Evolutionary conservation across 2,329 filamentous ascomycete species (phyloP).

Genomic region (Ascochyta pisi): DNA sequence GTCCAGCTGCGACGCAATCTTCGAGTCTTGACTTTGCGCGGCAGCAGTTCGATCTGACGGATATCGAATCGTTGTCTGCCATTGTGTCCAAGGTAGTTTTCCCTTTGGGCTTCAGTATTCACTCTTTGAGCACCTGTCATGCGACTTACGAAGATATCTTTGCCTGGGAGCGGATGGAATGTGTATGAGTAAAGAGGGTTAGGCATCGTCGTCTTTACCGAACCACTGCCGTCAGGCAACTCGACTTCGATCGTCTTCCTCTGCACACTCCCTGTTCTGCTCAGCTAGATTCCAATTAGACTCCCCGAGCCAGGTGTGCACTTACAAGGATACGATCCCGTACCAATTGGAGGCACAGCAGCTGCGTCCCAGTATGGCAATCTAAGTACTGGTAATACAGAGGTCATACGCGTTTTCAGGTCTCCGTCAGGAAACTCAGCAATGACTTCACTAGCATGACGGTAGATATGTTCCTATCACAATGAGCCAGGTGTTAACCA

Average conservation of each 20-base stretch:
- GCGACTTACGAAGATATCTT: conserved; percentile 15
- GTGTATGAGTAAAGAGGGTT: conserved; percentile 55
- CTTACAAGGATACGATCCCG: conserved; percentile 43
- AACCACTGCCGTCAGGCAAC: conserved; percentile 40
- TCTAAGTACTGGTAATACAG: conserved; percentile 48
- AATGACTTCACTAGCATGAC: conserved; percentile 48
- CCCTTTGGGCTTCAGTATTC: conserved; percentile 8
- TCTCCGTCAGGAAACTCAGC: conserved; percentile 49
- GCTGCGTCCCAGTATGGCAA: conserved; percentile 58
- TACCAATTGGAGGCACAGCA: conserved; percentile 40
- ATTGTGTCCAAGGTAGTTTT: conserved; percentile 24
- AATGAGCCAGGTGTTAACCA: conserved; percentile 1
- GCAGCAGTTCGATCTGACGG: conserved; percentile 23
- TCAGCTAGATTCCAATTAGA: background rate
- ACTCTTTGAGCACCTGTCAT: background rate
- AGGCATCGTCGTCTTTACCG: conserved; percentile 31
- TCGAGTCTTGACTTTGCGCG: conserved; percentile 32
- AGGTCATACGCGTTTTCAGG: conserved; percentile 45
- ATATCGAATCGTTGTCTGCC: conserved; percentile 53
- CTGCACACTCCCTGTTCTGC: conserved; percentile 37
- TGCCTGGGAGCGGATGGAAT: conserved; percentile 56
- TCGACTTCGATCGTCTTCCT: conserved; percentile 36
- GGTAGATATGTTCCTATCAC: conserved; percentile 49
- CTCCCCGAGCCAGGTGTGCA: background rate
- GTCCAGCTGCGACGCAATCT: conserved; percentile 55